Evolutionary conservation across 768 basidiomycete species (phyloP), one percentile per base, ranked within the genome.

Genomic region (Boletus sp.): DNA sequence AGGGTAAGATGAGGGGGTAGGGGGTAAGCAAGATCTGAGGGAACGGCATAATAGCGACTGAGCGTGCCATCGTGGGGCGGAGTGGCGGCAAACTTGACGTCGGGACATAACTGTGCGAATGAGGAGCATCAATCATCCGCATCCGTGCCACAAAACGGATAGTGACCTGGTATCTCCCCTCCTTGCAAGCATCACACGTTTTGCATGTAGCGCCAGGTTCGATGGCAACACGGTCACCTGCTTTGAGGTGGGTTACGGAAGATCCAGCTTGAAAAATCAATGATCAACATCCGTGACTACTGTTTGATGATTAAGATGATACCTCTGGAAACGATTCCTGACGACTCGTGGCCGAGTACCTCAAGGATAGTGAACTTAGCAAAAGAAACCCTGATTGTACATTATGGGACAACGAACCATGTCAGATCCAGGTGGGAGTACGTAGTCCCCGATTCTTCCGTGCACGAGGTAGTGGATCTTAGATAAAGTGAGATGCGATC

Each of bases 331-430:
- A 97, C 74, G 47, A 93, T 74, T 11, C 93, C 94, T 29, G 92
- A 79, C 2, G 92, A 93, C 76, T 98, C 96, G 67, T 98, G 96
- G 18, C 96, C 96, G 44, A 98, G 85, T 48, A 94, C 89, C 93
- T 91, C 71, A n/a, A 20, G 12, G 7, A 29, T 47, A 45, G 46
- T 15, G 33, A 56, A 44, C 40, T 48, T 35, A 51, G 47, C 18
- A 45, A 11, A 20, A 6, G 9, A 55, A 41, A 24, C 18, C 5
- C 41, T 6, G 45, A 56, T 10, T 46, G 17, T 47, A 47, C 35
- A 37, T 12, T 57, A 56, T 14, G 54, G 57, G 20, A 51, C 41
- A 9, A 56, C 66, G 28, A 64, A 88, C 90, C 88, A 93, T 94
- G 0, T 92, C 92, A 53, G 61, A 61, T 2, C 61, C 67, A 37